Evolutionary conservation across 1,139 yeast species (phyloP).

Genomic region (Yamadazyma sp.): DNA sequence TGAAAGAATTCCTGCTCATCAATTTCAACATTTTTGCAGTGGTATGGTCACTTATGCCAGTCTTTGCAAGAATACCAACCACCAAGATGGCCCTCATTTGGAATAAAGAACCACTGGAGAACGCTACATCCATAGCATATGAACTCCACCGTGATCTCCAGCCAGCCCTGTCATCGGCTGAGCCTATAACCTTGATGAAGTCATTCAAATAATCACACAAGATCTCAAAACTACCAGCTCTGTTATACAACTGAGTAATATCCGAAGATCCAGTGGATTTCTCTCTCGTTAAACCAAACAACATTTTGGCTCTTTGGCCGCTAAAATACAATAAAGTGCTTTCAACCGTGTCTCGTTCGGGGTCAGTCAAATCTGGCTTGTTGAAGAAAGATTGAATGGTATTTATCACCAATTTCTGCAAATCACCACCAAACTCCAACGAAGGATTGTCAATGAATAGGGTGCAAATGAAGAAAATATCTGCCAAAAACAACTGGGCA

Average conservation of each 20-base stretch:
- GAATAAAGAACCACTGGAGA: conserved; percentile 57
- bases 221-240: conserved; percentile 56
- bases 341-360: conserved; percentile 46
- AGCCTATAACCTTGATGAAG: conserved; percentile 48
- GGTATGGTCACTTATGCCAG: conserved; percentile 62
- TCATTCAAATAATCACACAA: conserved; percentile 62
- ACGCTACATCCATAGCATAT: conserved; percentile 65
- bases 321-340: conserved; percentile 60
- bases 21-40: conserved; percentile 47
- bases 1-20: conserved; percentile 27
- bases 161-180: conserved; percentile 52
- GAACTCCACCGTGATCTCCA: conserved; percentile 76
- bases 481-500: conserved; percentile 70
- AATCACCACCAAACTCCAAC: conserved; percentile 62
- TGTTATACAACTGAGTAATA: conserved; percentile 45
- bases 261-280: conserved; percentile 31
- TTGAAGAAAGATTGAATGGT: conserved; percentile 70
- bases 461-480: conserved; percentile 67
- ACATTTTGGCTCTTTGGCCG: conserved; percentile 69
- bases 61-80: conserved; percentile 66
- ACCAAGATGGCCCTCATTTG: conserved; percentile 74
- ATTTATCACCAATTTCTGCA: conserved; percentile 67
- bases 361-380: conserved; percentile 50
- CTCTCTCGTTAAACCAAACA: conserved; percentile 80
- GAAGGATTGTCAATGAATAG: conserved; percentile 75